Conservation (phyloP, 2,329 filamentous ascomycete genomes). For the Botrytis elliptica region DNA sequence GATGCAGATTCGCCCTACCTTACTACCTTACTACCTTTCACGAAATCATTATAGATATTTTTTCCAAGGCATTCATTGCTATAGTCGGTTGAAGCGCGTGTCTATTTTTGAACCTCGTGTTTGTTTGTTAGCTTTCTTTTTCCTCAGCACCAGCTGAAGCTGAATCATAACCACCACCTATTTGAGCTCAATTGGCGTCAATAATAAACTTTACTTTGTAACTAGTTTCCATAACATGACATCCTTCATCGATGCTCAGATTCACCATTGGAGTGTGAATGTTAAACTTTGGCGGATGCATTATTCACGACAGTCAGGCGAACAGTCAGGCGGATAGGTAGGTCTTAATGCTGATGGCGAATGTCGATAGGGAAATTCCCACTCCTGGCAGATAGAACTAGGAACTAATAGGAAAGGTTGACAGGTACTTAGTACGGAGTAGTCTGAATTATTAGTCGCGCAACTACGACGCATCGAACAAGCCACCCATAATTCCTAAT, state of each 20-base stretch:
- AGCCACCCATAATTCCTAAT: not conserved
- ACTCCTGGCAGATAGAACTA: not conserved
- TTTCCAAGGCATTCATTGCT: not conserved
- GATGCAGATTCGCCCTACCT: not conserved
- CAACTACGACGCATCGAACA: not conserved
- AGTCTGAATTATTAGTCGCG: not conserved
- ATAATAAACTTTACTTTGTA: not conserved
- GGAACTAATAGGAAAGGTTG: not conserved
- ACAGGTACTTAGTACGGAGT: not conserved
- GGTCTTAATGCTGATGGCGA: not conserved
- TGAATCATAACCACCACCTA: not conserved
- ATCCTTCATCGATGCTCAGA: not conserved
- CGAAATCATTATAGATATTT: fast-evolving
- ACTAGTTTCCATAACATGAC: not conserved
- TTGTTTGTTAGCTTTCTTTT: not conserved
- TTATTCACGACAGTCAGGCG: not conserved
- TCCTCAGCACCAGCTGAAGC: not conserved
- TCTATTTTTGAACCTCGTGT: not conserved
- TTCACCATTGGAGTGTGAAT: not conserved
- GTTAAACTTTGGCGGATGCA: not conserved
- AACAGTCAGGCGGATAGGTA: not conserved
- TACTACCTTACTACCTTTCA: not conserved
- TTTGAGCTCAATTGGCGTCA: not conserved
- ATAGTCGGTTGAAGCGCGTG: not conserved
- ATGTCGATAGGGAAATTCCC: not conserved